Conservation (phyloP, 371 early-diverging fungal species). For the Blakeslea trispora region DNA sequence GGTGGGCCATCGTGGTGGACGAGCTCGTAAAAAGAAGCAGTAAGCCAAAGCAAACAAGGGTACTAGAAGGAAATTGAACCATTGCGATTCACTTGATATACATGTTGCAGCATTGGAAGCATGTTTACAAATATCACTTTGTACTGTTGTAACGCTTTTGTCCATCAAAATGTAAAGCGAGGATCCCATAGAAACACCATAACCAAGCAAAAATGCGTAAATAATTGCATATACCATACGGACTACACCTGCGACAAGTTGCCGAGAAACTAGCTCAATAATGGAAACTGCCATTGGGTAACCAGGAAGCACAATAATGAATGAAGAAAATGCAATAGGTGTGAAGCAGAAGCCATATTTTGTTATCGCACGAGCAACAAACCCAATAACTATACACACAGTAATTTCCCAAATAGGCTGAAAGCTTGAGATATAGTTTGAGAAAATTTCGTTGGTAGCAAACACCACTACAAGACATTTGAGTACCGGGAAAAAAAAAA, state of each 20-base stretch:
- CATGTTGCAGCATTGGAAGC: conserved; percentile 31
- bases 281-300: conserved; percentile 73
- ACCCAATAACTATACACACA: conserved; percentile 67
- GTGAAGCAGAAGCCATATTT: conserved; percentile 46
- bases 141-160: neutral
- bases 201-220: conserved; percentile 75
- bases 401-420: conserved; percentile 69
- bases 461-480: conserved; percentile 33
- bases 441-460: conserved; percentile 44
- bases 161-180: conserved; percentile 47
- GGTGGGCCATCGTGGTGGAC: conserved; percentile 39
- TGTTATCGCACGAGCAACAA: conserved; percentile 53
- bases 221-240: conserved; percentile 80
- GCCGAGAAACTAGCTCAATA: conserved; percentile 82
- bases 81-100: conserved; percentile 26
- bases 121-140: conserved; percentile 15
- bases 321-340: conserved; percentile 47
- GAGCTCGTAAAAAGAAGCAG: conserved; percentile 41
- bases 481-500: too few species aligned
- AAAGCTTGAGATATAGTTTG: conserved; percentile 35
- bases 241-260: conserved; percentile 82
- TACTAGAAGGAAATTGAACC: conserved; percentile 41
- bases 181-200: conserved; percentile 78
- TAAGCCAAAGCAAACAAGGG: conserved; percentile 46
- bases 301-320: conserved; percentile 73